Conservation (phyloP, 2,329 filamentous ascomycete genomes). For the Talaromyces pinophilus region DNA sequence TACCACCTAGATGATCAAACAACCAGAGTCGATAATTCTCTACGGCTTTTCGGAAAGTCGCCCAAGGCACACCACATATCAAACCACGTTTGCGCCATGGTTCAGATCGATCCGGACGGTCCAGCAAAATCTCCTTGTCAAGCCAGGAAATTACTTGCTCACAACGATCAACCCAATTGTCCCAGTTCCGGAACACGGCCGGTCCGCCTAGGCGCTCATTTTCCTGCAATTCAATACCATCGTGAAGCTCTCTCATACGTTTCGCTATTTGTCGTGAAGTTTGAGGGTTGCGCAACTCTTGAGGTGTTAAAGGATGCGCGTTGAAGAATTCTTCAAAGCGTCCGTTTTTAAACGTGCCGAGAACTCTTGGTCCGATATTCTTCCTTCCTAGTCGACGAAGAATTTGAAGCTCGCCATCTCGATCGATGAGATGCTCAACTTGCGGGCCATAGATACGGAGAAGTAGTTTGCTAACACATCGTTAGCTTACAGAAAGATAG, state of each 20-base stretch:
- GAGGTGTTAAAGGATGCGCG: constrained; percentile 74
- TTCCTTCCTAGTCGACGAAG: constrained; percentile 83
- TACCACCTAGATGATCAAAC: constrained; percentile 68
- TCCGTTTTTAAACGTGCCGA: constrained; percentile 92
- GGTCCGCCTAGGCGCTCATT: constrained; percentile 77
- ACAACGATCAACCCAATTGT: constrained; percentile 75
- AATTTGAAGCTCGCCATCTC: constrained; percentile 84
- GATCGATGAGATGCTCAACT: constrained; percentile 92
- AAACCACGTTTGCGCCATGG: constrained; percentile 71
- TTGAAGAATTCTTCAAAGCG: constrained; percentile 95
- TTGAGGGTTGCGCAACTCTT: constrained; percentile 75
- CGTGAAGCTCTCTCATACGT: constrained; percentile 93
- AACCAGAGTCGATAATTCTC: constrained; percentile 76
- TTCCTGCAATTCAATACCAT: constrained; percentile 82
- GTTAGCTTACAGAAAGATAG: not conserved
- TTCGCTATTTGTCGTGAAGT: constrained; percentile 94
- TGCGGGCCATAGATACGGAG: constrained; percentile 92
- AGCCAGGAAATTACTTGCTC: constrained; percentile 56
- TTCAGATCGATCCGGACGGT: constrained; percentile 46
- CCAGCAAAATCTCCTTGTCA: constrained; percentile 59
- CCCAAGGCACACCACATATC: constrained; percentile 83
- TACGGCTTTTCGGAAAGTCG: constrained; percentile 70
- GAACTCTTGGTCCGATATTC: constrained; percentile 84
- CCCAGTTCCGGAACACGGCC: constrained; percentile 89
- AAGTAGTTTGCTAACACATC: constrained; percentile 66